Base-by-base conservation (phyloP, 2,329 filamentous ascomycete genomes). In the Plenodomus biglobosus region DNA sequence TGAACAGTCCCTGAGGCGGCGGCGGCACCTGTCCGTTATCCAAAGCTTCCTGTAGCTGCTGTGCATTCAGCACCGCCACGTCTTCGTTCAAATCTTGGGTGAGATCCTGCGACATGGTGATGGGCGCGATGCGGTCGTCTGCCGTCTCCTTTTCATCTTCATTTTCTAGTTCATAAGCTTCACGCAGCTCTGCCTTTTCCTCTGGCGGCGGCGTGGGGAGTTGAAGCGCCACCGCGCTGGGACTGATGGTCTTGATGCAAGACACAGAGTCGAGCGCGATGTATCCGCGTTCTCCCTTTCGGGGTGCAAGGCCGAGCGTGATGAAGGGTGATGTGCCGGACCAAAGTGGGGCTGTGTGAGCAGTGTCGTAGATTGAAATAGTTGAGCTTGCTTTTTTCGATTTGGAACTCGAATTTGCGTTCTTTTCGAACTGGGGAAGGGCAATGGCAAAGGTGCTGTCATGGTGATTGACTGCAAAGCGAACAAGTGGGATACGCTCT, bases 201-300 rank as follows among this genome's bases (percentile, higher is more conserved):
- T 70, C 64, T 13, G 67, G 66, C 17, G 70, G 65, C 15, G 65
- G 62, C 1, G 61, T 63, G 18, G 61, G 58, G 16, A 72, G 55
- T 41, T 69, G 61, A 16, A 65, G 48, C 1, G 57, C 41, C 17
- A 45, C 53, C 18, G 58, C 57, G 27, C 60, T 67, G 10, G 70
- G 68, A 8, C 55, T 68, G 10, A 79, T 59, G 5, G 70, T 62
- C 21, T 84, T 85, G 34, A 95, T 77, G 61, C 88, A 86, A 13
- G 90, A 89, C 0, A 83, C 78, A n/a, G 86, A 80, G 66, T 95
- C 90, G 5, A 96, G 72, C 8, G 86, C 75, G 34, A 94, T 75
- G 68, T 90, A 96, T 3, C 90, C 90, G 38, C 83, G 84, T 1
- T 84, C 82, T 17, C 78, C 79, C 11, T 80, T 76, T 17, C 83